These are phyloP conservation scores for Komagataea norvegica DNA, from an alignment of 1,139 yeast species.

Conservation along the genomic window DNA sequence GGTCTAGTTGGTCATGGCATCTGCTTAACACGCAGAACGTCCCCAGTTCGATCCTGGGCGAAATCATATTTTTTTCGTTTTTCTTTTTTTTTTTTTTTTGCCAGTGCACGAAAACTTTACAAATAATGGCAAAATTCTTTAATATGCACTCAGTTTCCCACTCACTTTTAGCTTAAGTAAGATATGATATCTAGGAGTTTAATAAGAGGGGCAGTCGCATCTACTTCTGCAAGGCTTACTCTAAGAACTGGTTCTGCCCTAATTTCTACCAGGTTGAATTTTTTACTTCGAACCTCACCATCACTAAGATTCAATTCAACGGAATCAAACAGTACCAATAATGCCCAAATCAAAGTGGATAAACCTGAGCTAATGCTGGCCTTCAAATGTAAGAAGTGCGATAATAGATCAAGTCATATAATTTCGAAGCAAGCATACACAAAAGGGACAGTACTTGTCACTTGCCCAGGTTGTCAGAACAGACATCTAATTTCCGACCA, in stretches of 20 bases:
- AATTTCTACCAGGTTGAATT: too few species aligned
- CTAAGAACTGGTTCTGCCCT: too few species aligned
- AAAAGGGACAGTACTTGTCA: conserved; percentile 80
- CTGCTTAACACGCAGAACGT: conserved; percentile 99
- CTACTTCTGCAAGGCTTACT: too few species aligned
- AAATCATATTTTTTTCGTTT: conserved; percentile 58
- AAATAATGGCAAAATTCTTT: too few species aligned
- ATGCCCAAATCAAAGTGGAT: conserved; percentile 40
- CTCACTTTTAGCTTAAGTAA: neutral
- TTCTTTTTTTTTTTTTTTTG: too few species aligned
- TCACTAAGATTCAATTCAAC: conserved; percentile 16
- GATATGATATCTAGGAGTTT: too few species aligned
- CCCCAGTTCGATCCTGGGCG: conserved; percentile 99
- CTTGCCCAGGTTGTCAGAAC: conserved; percentile 86
- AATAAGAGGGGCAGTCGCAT: too few species aligned
- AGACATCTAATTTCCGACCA: conserved; percentile 94
- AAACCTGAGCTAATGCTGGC: conserved; percentile 82
- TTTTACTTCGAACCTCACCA: too few species aligned
- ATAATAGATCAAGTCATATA: conserved; percentile 76
- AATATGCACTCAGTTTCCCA: neutral
- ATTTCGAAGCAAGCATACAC: conserved; percentile 90
- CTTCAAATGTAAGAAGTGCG: conserved; percentile 88
- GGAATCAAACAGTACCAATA: conserved; percentile 3
- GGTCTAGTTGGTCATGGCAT: conserved; percentile 99
- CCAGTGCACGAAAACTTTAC: too few species aligned